Evolutionary conservation across 1,139 yeast species (phyloP).

Genomic region (Yamadazyma taylorii): DNA sequence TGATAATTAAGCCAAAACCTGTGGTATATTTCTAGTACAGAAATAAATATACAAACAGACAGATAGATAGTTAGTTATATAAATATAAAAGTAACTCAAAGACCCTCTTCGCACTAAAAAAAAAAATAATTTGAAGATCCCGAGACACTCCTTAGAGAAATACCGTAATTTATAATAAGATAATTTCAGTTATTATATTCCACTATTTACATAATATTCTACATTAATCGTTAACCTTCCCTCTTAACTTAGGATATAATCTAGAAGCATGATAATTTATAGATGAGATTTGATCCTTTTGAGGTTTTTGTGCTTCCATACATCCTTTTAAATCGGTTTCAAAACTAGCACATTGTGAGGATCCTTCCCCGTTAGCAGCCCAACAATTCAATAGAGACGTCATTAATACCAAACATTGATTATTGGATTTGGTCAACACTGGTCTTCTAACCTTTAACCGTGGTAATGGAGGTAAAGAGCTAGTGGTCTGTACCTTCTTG

Average conservation of each 20-base stretch:
- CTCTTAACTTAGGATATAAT: conserved; percentile 74
- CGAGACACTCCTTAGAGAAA: too few species aligned
- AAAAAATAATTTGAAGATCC: too few species aligned
- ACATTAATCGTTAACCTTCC: conserved; percentile 64
- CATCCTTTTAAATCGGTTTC: conserved; percentile 53
- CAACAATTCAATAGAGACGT: conserved; percentile 87
- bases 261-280: conserved; percentile 85
- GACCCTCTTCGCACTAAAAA: neutral
- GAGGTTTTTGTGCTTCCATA: conserved; percentile 49
- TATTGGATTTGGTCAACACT: conserved; percentile 53
- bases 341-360: conserved; percentile 59
- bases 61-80: too few species aligned
- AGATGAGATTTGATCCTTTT: conserved; percentile 47
- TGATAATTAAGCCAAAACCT: too few species aligned
- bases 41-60: too few species aligned
- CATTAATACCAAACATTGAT: conserved; percentile 80
- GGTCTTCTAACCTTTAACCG: conserved; percentile 72
- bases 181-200: neutral
- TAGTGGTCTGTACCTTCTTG: conserved; percentile 29
- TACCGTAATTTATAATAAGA: neutral
- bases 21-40: too few species aligned
- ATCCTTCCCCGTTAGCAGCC: conserved; percentile 93
- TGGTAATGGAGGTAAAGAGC: conserved; percentile 69
- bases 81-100: too few species aligned
- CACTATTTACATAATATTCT: neutral